phyloP scores from a whole-genome alignment of 2,329 filamentous ascomycete genomes.

The Colletotrichum melonis region DNA sequence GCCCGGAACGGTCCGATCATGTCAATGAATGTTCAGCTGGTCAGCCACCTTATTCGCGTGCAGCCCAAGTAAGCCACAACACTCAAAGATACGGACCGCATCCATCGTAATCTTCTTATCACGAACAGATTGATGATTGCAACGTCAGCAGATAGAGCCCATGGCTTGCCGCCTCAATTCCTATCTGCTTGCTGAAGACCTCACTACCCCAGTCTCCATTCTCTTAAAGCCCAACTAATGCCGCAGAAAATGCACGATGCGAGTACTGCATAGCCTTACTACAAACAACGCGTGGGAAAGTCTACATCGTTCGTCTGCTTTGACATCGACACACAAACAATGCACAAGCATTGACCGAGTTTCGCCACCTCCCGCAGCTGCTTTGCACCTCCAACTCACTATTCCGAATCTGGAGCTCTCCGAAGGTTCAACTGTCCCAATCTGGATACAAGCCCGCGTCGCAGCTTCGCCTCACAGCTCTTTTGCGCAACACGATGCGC shows the following conservation, averaged over 20 bases:
- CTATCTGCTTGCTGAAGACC: neutral
- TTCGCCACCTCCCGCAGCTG: constrained; percentile 8
- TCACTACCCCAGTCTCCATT: neutral
- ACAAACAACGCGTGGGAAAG: neutral
- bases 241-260: neutral
- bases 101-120: neutral
- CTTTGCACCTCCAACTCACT: neutral
- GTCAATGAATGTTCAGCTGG: neutral
- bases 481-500: constrained; percentile 23
- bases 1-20: neutral
- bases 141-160: neutral
- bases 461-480: constrained; percentile 1
- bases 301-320: neutral
- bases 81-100: neutral
- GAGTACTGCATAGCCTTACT: neutral
- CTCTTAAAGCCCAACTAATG: neutral
- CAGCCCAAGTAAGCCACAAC: neutral
- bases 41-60: neutral
- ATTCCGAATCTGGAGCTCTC: constrained; percentile 9
- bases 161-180: neutral
- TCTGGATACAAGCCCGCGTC: neutral
- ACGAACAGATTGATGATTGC: neutral
- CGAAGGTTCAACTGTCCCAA: constrained; percentile 4
- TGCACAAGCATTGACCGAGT: constrained; percentile 12
- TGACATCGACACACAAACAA: neutral